Conservation (phyloP, 352 stramenopile genomes). For the Phytophthora chlamydospora region DNA sequence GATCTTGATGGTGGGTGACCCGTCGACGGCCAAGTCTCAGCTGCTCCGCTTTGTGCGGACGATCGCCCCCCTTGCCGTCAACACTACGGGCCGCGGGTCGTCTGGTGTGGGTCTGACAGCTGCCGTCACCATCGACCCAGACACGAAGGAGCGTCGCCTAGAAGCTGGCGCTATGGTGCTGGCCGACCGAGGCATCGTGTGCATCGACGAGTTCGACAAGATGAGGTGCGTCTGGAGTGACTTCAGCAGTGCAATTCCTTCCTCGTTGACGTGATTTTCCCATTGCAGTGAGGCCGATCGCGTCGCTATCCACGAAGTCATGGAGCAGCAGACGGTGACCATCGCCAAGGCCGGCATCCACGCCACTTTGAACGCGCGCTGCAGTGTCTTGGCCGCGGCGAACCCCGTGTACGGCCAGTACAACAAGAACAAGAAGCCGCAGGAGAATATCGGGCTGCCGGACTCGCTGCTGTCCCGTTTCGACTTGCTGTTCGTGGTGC, state of each 20-base stretch:
- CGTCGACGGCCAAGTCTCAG: conserved; percentile 99
- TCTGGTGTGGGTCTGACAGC: conserved; percentile 97
- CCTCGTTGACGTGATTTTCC: conserved; percentile 15
- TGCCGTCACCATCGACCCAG: conserved; percentile 97
- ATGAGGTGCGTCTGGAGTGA: conserved; percentile 84
- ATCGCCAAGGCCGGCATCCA: conserved; percentile 99
- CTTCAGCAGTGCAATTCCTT: background rate
- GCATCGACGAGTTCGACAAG: conserved; percentile 99
- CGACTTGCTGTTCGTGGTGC: conserved; percentile 99
- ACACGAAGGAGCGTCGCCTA: conserved; percentile 92
- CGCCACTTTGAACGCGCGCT: conserved; percentile 98
- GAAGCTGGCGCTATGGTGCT: conserved; percentile 99
- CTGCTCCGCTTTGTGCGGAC: conserved; percentile 97
- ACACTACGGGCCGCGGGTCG: conserved; percentile 84
- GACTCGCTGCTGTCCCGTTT: conserved; percentile 99
- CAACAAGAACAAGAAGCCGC: conserved; percentile 96
- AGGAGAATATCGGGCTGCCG: conserved; percentile 99
- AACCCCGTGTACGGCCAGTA: conserved; percentile 99
- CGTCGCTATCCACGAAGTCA: conserved; percentile 99
- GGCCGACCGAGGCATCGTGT: conserved; percentile 98
- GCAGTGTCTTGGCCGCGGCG: conserved; percentile 97
- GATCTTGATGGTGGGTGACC: conserved; percentile 97
- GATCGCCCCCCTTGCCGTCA: conserved; percentile 94
- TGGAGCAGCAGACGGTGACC: conserved; percentile 99
- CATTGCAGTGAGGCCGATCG: conserved; percentile 92